Evolutionary conservation across 306 rosid genomes (phyloP), one percentile per base, ranked within the genome.

Genomic region (Quercus ilex): DNA sequence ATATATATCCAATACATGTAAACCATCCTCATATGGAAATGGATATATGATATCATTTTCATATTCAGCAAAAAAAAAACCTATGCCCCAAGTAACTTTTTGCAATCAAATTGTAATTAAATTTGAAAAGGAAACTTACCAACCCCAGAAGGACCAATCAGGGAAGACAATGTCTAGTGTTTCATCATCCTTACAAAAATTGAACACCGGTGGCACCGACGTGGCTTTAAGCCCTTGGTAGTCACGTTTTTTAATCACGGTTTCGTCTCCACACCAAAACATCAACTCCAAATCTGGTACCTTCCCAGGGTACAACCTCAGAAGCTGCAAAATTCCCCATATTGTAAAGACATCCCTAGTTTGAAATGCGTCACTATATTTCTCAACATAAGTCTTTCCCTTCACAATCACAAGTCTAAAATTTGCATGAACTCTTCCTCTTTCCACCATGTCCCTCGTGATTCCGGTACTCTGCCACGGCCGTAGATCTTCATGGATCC

Each of bases 131-230:
- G 10, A 38, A 6, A 38, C 43, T 81, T 88, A 88, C 91, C 91
- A 86, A 58, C 91, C 91, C 91, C 89, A 88, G 82, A 83, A 88
- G 78, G 86, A 49, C 91, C 91, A 88, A 1, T 88, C 91, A 31
- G 91, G 91, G 71, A 88, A 86, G 21, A 82, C 88, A 65, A 88
- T 86, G 19, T 88, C 91, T 21, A 74, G 58, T 1, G 83, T 38
- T 14, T 69, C 18, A 5, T 79, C 68, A 0, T 83, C 73, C 35
- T 78, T 86, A 82, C 91, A 83, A 1, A 83, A 88, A 77, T 83
- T 86, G 69, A 88, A 88, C 23, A 88, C 5, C 5, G 91, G 89
- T 8, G 91, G 91, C 13, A 83, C 81, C 53, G 69, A 55, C 31
- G 14, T 51, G 12, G 26, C 49, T 10, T 71, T 2, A 18, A 74